phyloP scores from a whole-genome alignment of 768 basidiomycete species.

The Hypholoma sublateritium region DNA sequence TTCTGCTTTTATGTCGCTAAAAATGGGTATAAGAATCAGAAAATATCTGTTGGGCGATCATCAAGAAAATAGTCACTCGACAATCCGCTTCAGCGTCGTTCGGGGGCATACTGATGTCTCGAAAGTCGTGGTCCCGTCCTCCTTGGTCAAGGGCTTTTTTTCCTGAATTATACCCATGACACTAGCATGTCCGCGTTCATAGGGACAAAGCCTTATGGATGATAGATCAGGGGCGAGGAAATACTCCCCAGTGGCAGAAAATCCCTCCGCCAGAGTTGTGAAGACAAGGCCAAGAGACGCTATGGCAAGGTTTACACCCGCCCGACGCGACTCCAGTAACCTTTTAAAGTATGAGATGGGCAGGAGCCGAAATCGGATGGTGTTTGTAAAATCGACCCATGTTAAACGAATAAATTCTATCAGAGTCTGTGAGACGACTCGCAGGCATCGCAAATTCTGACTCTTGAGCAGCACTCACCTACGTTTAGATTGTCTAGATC shows the following conservation, averaged over 20 bases:
- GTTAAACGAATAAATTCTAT: conserved; percentile 49
- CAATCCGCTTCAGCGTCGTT: conserved; percentile 8
- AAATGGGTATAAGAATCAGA: neutral
- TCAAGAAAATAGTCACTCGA: conserved; percentile 1
- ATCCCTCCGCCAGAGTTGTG: conserved; percentile 42
- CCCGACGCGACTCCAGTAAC: conserved; percentile 45
- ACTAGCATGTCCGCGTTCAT: conserved; percentile 52
- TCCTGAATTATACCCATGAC: conserved; percentile 65
- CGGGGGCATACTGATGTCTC: conserved; percentile 8
- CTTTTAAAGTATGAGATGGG: conserved; percentile 49
- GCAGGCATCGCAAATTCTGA: too few relatives aligned
- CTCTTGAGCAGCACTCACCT: neutral
- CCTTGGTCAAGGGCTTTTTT: conserved; percentile 35
- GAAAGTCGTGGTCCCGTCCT: conserved; percentile 18
- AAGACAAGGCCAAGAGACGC: conserved; percentile 47
- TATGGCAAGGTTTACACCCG: conserved; percentile 47
- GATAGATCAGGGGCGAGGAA: conserved; percentile 52
- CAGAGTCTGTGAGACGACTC: neutral
- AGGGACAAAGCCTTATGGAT: conserved; percentile 50
- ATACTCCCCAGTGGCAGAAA: conserved; percentile 51
- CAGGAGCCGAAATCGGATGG: conserved; percentile 53
- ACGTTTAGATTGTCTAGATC: neutral
- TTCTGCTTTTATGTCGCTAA: conserved; percentile 19
- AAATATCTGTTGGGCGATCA: neutral
- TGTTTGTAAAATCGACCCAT: conserved; percentile 63